phyloP scores from a whole-genome alignment of 108 stramenopile species.

The Hondaea fermentalgiana region DNA sequence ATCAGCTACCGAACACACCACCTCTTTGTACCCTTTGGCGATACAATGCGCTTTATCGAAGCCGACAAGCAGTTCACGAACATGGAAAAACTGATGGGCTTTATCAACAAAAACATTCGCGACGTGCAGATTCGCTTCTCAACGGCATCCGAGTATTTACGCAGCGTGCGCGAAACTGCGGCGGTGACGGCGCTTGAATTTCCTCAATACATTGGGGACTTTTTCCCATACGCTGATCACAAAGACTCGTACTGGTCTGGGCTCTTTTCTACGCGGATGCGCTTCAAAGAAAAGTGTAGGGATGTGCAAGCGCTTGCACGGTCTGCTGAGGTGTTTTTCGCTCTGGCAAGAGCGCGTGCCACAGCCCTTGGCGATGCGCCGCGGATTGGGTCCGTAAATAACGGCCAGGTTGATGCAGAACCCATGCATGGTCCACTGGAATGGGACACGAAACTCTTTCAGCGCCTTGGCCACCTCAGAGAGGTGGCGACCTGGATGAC shows the following conservation, averaged over 20 bases:
- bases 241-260: constrained; percentile 17
- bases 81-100: constrained; percentile 5
- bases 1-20: constrained; percentile 11
- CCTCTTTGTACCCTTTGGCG: constrained; percentile 14
- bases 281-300: not conserved
- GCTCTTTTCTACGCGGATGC: not conserved
- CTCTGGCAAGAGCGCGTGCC: not conserved
- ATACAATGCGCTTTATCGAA: not conserved
- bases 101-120: not conserved
- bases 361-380: not conserved
- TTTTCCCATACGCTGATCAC: constrained; percentile 4
- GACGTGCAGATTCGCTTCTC: constrained; percentile 13
- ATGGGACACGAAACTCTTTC: not conserved
- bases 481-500: not conserved
- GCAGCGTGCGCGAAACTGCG: not conserved
- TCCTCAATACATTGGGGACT: not conserved
- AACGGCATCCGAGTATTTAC: not conserved
- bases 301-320: not conserved
- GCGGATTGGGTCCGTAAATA: not conserved
- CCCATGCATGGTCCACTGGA: not conserved
- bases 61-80: constrained; percentile 16
- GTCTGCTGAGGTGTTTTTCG: not conserved
- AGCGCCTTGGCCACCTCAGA: not conserved
- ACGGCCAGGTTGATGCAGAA: constrained; percentile 1
- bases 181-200: constrained; percentile 10